Base-by-base conservation (phyloP, 805 yeast species). In the Candida berthetii region DNA sequence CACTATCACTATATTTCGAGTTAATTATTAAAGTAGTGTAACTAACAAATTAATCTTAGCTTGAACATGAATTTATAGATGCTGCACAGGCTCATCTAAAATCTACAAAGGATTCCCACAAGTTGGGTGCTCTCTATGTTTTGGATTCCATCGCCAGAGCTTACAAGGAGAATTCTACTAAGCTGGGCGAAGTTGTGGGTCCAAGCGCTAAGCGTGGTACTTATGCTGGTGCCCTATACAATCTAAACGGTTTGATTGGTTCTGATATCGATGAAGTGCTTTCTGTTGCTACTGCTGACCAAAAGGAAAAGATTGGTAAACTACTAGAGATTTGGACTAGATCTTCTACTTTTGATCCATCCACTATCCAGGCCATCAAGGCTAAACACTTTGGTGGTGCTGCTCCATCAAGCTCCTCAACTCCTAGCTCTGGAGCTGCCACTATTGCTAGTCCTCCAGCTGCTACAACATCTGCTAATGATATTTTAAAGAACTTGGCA, bases 281-380 rank as follows among this genome's bases (percentile, higher is more conserved):
- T 48, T 68, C 73, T 34, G 76, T 72, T 45, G 69, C 78, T 46
- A 64, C 72, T 45, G 71, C 65, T 42, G 85, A 71, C 57, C 85
- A 69, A 62, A 76, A 62, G 57, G 88, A 79, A 44, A 93, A 90
- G 61, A 77, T 89, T 52, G 69, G 80, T 54, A 91, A 89, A 64
- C 72, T 93, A 51, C 75, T 93, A 49, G 96, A 87, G 48, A 90
- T 93, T 54, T 93, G 99, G 99, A 86, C 80, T 50, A 80, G 86
- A 48, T 83, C 89, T 31, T 79, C 78, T 35, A 84, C 96, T 14
- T 91, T 93, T 64, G 69, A 71, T 42, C 74, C 76, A 35, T 69
- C 71, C 33, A 65, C 72, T 27, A 66, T 93, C 42, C 62, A 71
- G 36, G 58, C 71, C 16, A 72, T 87, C 44, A 76, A 81, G 57